Base-by-base conservation (phyloP, 2,329 filamentous ascomycete species). In the Polychaeton citri region DNA sequence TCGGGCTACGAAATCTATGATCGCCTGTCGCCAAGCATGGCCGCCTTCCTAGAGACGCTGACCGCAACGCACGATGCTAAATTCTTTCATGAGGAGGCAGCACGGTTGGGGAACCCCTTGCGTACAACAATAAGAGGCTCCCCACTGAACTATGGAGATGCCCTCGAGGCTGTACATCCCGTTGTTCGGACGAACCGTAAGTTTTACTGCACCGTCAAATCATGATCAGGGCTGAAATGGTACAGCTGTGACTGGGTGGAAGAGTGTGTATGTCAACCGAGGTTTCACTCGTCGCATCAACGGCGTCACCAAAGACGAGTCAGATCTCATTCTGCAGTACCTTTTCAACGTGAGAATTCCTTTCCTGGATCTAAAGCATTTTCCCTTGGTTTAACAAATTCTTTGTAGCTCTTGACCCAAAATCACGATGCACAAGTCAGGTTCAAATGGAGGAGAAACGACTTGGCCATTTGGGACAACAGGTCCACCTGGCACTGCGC, bases 251-350 rank as follows among this genome's bases (percentile, higher is more conserved):
- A 84, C 79, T 0, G 79, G 79, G 1, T 83, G 79, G 79, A 84
- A 82, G 54, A 66, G 76, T 0, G 64, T 84, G 0, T 84, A 69
- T 64, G 79, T 84, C 0, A 84, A 84, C 52, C 68, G 77, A 3
- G 64, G 73, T 2, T 77, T 83, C 69, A 83, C 79, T 0, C 66
- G 69, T 5, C 64, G 70, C 1, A 83, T 84, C 32, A 72, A 83
- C 0, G 80, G 79, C 0, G 54, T 84, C 0, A 77, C 83, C 45
- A 72, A 71, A 40, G 73, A 66, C 0, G 79, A 84, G 56, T 81
- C 76, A 5, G 24, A 28, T 28, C 17, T 2, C 19, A 38, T 33
- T 28, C 24, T 28, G 12, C 24, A 28, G 7, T 28, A 28, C 15
- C 24, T 28, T 13, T 28, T 28, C 24, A 28, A 28, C 7, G 24